Base-by-base conservation (phyloP, 1,139 yeast genomes). In the Debaryomyces subglobosus region DNA sequence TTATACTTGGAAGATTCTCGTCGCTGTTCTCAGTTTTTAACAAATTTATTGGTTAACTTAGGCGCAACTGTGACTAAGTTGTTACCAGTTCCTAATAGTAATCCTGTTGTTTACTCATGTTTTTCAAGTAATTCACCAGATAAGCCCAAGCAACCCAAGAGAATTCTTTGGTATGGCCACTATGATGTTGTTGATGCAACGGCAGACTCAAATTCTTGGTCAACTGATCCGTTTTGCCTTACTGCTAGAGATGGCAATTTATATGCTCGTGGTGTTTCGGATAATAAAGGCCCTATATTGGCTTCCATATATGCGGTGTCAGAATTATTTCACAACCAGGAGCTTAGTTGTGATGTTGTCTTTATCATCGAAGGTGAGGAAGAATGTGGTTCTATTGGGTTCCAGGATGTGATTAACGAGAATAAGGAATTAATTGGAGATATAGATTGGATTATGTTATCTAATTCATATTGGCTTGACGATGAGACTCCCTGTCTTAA, bases 361-460 rank as follows among this genome's bases (percentile, higher is more conserved):
- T 92, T 94, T 58, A 65, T 94, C 16, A 78, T 94, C 47, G 99
- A 94, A 67, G 99, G 99, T 38, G 97, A 91, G 65, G 99, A 94
- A 65, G 99, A 94, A 65, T 81, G 89, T 53, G 98, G 98, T 0
- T 89, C 96, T 0, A 80, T 79, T 56, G 97, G 98, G 0, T 90
- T 94, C 64, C 85, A 85, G 57, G 77, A 81, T 7, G 85, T 87
- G 1, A 78, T 94, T 27, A 59, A 63, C 20, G 67, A 74, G 38
- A 71, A 86, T 56, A 71, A 72, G 45, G 68, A 65, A 1, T 54
- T 81, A 3, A 81, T 90, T 57, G 95, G 95, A 1, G 60, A 67
- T 10, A 82, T 94, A 47, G 97, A 94, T 67, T 92, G 96, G 96
- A 84, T 94, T 34, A 69, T 94, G 58, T 76, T 94, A 52, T 86